Conservation (phyloP, 208 protist species). For the Wallacemonas sp. region DNA sequence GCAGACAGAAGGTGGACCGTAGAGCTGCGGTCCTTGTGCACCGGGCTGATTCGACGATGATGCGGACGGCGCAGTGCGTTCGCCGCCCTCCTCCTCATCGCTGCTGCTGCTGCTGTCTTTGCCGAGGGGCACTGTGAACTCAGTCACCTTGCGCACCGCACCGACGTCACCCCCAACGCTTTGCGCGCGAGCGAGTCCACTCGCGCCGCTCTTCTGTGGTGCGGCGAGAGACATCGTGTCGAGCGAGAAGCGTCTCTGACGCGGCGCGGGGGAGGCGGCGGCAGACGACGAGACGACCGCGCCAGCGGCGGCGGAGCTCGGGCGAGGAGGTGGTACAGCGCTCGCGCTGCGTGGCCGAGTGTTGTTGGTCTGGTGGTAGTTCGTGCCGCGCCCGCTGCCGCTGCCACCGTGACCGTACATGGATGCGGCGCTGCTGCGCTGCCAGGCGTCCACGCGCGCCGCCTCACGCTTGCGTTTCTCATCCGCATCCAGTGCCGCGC, state of each 20-base stretch:
- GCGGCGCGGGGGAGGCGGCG: background rate
- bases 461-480: too few species aligned
- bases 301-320: too few species aligned
- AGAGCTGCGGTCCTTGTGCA: background rate
- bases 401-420: slow-evolving; percentile 15
- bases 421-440: slow-evolving; percentile 9
- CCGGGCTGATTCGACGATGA: background rate
- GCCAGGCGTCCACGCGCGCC: background rate
- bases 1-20: background rate
- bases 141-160: slow-evolving; percentile 5
- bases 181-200: slow-evolving; percentile 19
- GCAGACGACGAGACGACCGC: too few species aligned
- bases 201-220: slow-evolving; percentile 16
- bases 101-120: slow-evolving; percentile 5
- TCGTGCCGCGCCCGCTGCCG: background rate
- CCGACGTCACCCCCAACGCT: background rate
- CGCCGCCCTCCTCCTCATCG: background rate
- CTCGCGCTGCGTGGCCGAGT: background rate
- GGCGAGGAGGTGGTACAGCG: background rate
- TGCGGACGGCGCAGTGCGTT: too few species aligned
- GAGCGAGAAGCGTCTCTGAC: slow-evolving; percentile 6
- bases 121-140: slow-evolving; percentile 13
- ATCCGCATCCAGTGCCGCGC: too few species aligned
- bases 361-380: background rate
- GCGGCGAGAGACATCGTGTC: slow-evolving; percentile 9